Conservation (phyloP, 352 stramenopile genomes). For the Nothophytophthora sp. region DNA sequence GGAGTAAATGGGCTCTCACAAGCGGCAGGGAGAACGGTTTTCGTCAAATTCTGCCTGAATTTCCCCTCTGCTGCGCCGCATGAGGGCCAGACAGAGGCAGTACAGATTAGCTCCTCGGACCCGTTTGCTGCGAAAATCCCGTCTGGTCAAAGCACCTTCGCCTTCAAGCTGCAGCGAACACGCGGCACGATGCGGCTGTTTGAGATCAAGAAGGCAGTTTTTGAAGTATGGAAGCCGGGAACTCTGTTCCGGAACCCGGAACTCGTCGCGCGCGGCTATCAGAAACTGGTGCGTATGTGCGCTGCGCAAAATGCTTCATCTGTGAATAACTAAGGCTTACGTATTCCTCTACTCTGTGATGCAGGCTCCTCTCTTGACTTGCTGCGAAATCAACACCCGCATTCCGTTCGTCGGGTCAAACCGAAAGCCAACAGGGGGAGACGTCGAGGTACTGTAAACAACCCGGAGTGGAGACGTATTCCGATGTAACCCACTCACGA, state of each 20-base stretch:
- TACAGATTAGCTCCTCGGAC: slow-evolving; percentile 30
- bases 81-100: slow-evolving; percentile 50
- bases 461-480: neutral
- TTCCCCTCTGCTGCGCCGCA: slow-evolving; percentile 60
- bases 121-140: slow-evolving; percentile 30
- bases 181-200: slow-evolving; percentile 74
- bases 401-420: slow-evolving; percentile 73
- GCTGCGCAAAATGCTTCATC: too few relatives aligned
- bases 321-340: neutral
- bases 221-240: slow-evolving; percentile 72
- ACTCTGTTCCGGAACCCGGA: slow-evolving; percentile 71
- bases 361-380: slow-evolving; percentile 52
- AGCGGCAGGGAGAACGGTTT: slow-evolving; percentile 48
- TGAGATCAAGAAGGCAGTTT: slow-evolving; percentile 78
- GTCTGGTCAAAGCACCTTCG: slow-evolving; percentile 28
- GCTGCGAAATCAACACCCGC: slow-evolving; percentile 46
- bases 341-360: neutral
- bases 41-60: slow-evolving; percentile 78
- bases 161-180: slow-evolving; percentile 56
- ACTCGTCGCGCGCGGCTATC: slow-evolving; percentile 61
- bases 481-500: slow-evolving; percentile 1
- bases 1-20: slow-evolving; percentile 44
- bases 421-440: slow-evolving; percentile 60
- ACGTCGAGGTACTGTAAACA: slow-evolving; percentile 53
- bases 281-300: slow-evolving; percentile 51